These are phyloP conservation scores for Tolypocladium pustulatum DNA, from an alignment of 2,329 filamentous ascomycete genomes.

Conservation along the genomic window DNA sequence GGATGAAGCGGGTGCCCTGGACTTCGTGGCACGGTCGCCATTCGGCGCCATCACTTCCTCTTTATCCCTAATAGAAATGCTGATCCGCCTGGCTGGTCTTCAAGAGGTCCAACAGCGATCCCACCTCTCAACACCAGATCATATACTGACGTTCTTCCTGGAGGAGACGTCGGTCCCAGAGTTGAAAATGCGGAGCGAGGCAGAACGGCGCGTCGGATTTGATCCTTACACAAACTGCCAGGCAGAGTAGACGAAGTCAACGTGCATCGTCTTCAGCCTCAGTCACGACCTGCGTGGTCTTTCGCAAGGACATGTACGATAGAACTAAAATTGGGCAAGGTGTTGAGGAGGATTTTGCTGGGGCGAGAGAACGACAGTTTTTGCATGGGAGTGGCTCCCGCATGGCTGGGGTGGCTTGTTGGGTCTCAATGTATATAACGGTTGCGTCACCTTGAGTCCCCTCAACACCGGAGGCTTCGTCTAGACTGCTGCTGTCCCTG, in stretches of 20 bases:
- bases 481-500: background rate
- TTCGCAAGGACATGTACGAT: background rate
- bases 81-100: slow-evolving; percentile 74
- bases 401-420: background rate
- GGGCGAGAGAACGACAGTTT: background rate
- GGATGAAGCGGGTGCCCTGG: slow-evolving; percentile 9
- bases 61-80: slow-evolving; percentile 73
- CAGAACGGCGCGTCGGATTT: slow-evolving; percentile 41
- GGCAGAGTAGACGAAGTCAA: slow-evolving; percentile 10
- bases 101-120: slow-evolving; percentile 88
- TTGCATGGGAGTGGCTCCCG: background rate
- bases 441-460: background rate
- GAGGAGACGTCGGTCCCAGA: slow-evolving; percentile 45
- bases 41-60: slow-evolving; percentile 44
- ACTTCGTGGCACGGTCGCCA: slow-evolving; percentile 30
- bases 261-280: background rate
- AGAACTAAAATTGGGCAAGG: no score
- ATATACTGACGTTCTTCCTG: slow-evolving; percentile 81
- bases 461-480: background rate
- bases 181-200: slow-evolving; percentile 32
- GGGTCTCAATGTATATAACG: background rate
- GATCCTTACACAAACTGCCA: slow-evolving; percentile 42
- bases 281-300: slow-evolving; percentile 10
- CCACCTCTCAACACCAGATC: slow-evolving; percentile 81
- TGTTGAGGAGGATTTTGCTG: background rate